Conservation (phyloP, 768 basidiomycete species). For the Termitomyces sp. region DNA sequence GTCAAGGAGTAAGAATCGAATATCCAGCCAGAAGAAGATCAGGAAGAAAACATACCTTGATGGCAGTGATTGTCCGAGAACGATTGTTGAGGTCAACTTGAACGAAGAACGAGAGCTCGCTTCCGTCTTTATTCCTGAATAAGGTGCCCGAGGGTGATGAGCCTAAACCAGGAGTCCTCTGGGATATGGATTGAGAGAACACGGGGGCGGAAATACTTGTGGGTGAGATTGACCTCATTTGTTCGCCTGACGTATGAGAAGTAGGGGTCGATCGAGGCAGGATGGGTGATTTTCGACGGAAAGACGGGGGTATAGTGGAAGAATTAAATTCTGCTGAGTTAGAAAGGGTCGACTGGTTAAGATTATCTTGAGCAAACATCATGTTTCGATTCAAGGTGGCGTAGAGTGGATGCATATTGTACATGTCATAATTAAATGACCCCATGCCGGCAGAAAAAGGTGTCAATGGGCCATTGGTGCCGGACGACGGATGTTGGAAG, state of each 20-base stretch:
- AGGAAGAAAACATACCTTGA: conserved; percentile 46
- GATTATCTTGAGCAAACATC: background rate
- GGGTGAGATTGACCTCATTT: conserved; percentile 8
- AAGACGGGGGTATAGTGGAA: conserved; percentile 13
- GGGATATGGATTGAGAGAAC: conserved; percentile 2
- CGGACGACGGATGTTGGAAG: background rate
- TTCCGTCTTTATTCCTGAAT: conserved; percentile 38
- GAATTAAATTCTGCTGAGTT: background rate
- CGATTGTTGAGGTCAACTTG: conserved; percentile 62
- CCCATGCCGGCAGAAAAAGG: conserved; percentile 1
- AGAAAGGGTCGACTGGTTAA: background rate
- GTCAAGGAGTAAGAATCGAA: background rate
- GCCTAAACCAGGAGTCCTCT: background rate
- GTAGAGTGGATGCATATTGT: background rate
- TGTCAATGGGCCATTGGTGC: background rate
- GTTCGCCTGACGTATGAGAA: conserved; percentile 1
- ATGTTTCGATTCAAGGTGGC: conserved; percentile 1
- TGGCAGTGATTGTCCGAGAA: conserved; percentile 38
- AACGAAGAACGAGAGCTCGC: conserved; percentile 52
- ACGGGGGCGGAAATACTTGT: background rate
- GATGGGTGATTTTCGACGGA: conserved; percentile 10
- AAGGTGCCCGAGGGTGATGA: conserved; percentile 24
- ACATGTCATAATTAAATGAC: background rate
- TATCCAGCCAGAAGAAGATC: background rate
- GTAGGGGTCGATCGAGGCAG: conserved; percentile 7